Percentiles rank a stretch among this genome's conserved stretches.
Evolutionary conservation across 805 yeast species (phyloP).

Genomic region (Ogataea allantospora): DNA sequence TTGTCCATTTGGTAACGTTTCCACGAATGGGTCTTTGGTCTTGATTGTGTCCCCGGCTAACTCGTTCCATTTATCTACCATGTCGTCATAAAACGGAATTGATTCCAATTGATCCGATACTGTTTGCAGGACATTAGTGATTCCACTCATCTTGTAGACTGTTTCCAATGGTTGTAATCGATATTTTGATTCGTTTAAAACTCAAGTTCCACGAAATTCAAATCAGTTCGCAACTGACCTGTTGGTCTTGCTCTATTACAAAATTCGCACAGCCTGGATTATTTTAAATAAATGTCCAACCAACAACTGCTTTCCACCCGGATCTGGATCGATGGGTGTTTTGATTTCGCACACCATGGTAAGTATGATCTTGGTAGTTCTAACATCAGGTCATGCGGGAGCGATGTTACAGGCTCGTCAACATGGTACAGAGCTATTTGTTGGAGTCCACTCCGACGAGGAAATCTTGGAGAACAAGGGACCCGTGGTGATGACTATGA

Average conservation of each 20-base stretch:
- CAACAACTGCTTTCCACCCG: slow-evolving; percentile 34
- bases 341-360: slow-evolving; percentile 97
- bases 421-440: slow-evolving; percentile 69
- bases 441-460: slow-evolving; percentile 91
- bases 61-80: slow-evolving; percentile 60
- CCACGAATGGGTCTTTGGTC: slow-evolving; percentile 65
- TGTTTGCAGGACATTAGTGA: slow-evolving; percentile 14
- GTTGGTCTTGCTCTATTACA: too few species aligned
- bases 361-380: slow-evolving; percentile 4
- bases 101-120: slow-evolving; percentile 37
- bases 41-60: slow-evolving; percentile 64
- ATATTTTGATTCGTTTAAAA: too few species aligned
- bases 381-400: slow-evolving; percentile 74
- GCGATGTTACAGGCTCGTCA: slow-evolving; percentile 92
- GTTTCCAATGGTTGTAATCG: too few species aligned
- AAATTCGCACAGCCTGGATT: slow-evolving; percentile 9
- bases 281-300: slow-evolving; percentile 4
- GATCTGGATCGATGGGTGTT: slow-evolving; percentile 97
- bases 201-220: too few species aligned
- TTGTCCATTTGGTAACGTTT: slow-evolving; percentile 48
- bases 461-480: slow-evolving; percentile 85
- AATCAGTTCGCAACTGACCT: too few species aligned
- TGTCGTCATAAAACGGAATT: slow-evolving; percentile 58
- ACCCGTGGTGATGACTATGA: slow-evolving; percentile 84
- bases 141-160: too few species aligned